Evolutionary conservation across 768 basidiomycete genomes (phyloP).

Genomic region (Lactarius evosmus): DNA sequence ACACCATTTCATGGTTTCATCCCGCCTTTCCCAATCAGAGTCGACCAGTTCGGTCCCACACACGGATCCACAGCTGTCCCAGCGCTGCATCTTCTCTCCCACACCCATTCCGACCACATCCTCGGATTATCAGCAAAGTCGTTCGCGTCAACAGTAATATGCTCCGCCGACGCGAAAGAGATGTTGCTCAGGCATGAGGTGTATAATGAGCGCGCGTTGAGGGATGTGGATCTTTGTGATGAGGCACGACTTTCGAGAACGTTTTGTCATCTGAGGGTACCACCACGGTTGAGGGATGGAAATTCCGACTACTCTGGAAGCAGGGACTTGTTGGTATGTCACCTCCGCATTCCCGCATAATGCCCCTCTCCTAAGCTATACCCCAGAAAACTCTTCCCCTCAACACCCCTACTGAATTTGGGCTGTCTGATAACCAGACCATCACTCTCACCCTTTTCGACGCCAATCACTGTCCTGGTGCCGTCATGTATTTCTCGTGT

Average conservation of each 20-base stretch:
- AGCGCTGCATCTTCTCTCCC: conserved; percentile 72
- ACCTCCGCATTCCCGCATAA: no score
- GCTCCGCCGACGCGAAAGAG: conserved; percentile 79
- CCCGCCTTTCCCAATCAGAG: conserved; percentile 74
- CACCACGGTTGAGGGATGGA: conserved; percentile 47
- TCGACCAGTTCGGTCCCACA: conserved; percentile 71
- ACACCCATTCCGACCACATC: conserved; percentile 89
- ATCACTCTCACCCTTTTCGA: conserved; percentile 80
- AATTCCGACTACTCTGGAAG: conserved; percentile 47
- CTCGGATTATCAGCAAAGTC: conserved; percentile 70
- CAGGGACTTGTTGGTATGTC: conserved; percentile 65
- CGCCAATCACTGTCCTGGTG: conserved; percentile 94
- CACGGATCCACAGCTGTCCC: conserved; percentile 38
- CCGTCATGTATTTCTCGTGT: conserved; percentile 67
- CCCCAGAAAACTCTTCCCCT: conserved; percentile 55
- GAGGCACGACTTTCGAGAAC: conserved; percentile 48
- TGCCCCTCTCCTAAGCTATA: not conserved
- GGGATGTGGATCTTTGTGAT: conserved; percentile 47
- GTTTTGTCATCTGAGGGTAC: conserved; percentile 64
- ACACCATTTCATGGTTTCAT: conserved; percentile 76
- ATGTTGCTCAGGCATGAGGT: conserved; percentile 81
- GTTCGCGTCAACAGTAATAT: conserved; percentile 69
- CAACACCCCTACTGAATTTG: conserved; percentile 59
- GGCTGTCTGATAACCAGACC: conserved; percentile 51
- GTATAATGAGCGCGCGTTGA: conserved; percentile 58